Percentiles rank a stretch among this genome's conserved stretches.
Conservation (phyloP, 2,329 filamentous ascomycete genomes). For the Calonectria ilicicola region DNA sequence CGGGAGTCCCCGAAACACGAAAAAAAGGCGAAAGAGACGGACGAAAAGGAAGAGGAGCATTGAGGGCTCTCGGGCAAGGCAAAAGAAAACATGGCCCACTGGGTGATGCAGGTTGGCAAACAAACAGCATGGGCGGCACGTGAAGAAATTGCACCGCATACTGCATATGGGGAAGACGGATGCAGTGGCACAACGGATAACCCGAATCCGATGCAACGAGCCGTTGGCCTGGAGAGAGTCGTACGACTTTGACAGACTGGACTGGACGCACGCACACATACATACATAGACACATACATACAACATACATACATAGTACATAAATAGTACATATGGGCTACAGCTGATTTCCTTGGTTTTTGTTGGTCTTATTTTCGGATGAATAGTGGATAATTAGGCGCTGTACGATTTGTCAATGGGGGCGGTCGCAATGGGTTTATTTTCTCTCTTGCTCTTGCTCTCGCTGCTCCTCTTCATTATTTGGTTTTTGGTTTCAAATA, state of each 20-base stretch:
- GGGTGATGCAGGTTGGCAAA: background rate
- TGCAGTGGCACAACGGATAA: background rate
- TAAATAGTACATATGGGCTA: too few species aligned
- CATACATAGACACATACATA: background rate
- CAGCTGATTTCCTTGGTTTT: too few species aligned
- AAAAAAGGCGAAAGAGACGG: background rate
- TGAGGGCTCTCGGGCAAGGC: background rate
- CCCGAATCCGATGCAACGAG: background rate
- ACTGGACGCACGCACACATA: background rate
- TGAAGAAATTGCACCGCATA: background rate
- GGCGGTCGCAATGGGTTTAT: too few species aligned
- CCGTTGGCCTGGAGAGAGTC: background rate
- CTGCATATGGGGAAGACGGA: background rate
- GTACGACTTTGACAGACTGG: conserved; percentile 3
- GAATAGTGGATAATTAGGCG: too few species aligned
- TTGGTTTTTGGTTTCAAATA: too few species aligned
- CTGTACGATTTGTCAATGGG: too few species aligned
- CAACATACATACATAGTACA: conserved; percentile 1
- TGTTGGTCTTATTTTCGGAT: too few species aligned
- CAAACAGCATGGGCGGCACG: background rate
- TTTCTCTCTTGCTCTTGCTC: too few species aligned
- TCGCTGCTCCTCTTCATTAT: too few species aligned
- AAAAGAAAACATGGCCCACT: background rate
- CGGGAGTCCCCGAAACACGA: background rate
- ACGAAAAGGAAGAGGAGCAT: background rate